phyloP scores from a whole-genome alignment of 495 filamentous ascomycete species.

The Massariosphaeria phaeospora region DNA sequence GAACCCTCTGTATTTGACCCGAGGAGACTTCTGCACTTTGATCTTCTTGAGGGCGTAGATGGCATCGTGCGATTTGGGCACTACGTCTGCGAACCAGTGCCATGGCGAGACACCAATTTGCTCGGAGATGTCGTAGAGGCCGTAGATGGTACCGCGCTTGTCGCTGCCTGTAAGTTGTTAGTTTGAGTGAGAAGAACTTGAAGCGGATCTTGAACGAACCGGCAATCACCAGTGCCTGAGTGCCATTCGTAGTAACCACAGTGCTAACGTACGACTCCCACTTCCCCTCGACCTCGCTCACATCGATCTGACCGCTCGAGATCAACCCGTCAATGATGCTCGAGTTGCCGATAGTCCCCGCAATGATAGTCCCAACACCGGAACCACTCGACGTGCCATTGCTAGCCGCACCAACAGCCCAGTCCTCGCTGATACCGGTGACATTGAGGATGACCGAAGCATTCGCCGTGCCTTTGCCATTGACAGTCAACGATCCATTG shows the following conservation, averaged over 20 bases:
- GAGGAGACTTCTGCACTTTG: conserved; percentile 58
- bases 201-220: conserved; percentile 39
- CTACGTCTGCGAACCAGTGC: conserved; percentile 72
- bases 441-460: conserved; percentile 40
- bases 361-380: no score
- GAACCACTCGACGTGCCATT: conserved; percentile 10
- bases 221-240: conserved; percentile 62
- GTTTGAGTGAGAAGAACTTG: neutral
- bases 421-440: conserved; percentile 36
- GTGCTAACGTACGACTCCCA: conserved; percentile 67
- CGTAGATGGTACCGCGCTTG: conserved; percentile 65
- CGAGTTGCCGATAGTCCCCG: conserved; percentile 63
- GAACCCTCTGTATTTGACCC: conserved; percentile 69
- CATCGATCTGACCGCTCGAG: conserved; percentile 51
- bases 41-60: conserved; percentile 51
- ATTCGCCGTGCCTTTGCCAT: conserved; percentile 40
- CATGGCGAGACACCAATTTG: conserved; percentile 74
- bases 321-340: conserved; percentile 55
- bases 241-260: conserved; percentile 54
- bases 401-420: conserved; percentile 14
- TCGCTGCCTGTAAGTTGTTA: conserved; percentile 47
- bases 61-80: conserved; percentile 48
- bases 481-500: conserved; percentile 45
- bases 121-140: conserved; percentile 68
- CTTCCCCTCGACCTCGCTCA: conserved; percentile 51